Percentiles rank a stretch among this genome's conserved stretches.
phyloP scores from a whole-genome alignment of 768 basidiomycete species.

The Suillus placidus region DNA sequence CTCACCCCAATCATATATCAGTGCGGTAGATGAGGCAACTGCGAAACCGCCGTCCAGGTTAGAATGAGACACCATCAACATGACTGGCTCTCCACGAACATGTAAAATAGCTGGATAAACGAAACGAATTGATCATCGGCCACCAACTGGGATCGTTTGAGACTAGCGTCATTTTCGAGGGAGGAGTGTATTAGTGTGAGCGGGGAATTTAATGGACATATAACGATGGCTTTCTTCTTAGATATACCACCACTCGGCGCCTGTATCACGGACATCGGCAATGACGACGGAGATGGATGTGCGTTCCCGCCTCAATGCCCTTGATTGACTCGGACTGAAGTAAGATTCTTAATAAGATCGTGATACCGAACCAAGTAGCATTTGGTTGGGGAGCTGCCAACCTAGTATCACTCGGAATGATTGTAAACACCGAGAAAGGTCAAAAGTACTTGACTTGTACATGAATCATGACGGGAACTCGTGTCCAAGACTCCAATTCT shows the following conservation, averaged over 20 bases:
- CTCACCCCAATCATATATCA: constrained; percentile 1
- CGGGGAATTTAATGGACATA: neutral
- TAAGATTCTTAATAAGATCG: neutral
- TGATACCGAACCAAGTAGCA: neutral
- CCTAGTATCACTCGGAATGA: neutral
- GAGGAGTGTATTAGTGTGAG: neutral
- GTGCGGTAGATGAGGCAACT: neutral
- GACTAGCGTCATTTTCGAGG: neutral
- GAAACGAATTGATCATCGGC: neutral
- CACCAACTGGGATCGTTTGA: neutral
- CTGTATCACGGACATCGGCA: neutral
- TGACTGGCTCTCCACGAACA: neutral
- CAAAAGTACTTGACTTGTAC: neutral
- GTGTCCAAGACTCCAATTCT: too few relatives aligned
- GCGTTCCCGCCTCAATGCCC: neutral
- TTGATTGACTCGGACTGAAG: neutral
- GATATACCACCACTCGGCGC: neutral
- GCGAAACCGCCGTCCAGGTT: neutral
- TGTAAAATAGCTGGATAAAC: neutral
- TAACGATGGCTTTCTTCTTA: neutral
- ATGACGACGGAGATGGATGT: neutral
- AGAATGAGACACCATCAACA: neutral
- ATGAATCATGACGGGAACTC: neutral
- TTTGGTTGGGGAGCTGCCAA: neutral
- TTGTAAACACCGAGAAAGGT: neutral